A percentile compares a stretch with the other conserved stretches of the same genome.
Evolutionary conservation across 345 rosid species (phyloP).

Genomic region (Schrenkiella parvula): DNA sequence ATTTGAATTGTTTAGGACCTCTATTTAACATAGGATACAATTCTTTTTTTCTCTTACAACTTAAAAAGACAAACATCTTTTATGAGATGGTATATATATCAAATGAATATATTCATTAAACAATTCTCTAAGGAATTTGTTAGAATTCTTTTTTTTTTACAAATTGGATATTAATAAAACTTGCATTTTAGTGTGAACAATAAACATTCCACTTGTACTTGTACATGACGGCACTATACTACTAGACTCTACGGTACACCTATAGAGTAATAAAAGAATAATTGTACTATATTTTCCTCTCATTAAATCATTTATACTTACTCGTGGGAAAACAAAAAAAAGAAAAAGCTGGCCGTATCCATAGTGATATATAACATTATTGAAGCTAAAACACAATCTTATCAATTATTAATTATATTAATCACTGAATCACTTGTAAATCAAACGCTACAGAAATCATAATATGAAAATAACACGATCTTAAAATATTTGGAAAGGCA

Average conservation of each 20-base stretch:
- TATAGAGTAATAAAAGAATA: neutral
- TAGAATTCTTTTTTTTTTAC: neutral
- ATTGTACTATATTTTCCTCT: neutral
- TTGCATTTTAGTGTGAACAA: neutral
- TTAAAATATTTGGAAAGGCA: conserved; percentile 13
- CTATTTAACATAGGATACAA: neutral
- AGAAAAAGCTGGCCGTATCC: neutral
- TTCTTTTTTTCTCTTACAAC: neutral
- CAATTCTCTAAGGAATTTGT: neutral
- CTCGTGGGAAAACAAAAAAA: neutral
- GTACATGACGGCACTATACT: conserved; percentile 11
- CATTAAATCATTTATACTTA: neutral
- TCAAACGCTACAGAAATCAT: conserved; percentile 15
- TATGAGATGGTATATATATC: neutral
- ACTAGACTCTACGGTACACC: neutral
- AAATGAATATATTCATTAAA: neutral
- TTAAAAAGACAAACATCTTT: neutral
- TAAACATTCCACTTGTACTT: conserved; percentile 13
- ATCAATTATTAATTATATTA: neutral
- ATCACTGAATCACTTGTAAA: conserved; percentile 16
- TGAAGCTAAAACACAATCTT: neutral
- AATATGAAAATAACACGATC: conserved; percentile 6
- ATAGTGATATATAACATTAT: neutral
- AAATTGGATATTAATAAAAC: neutral
- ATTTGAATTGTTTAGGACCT: neutral